These are phyloP conservation scores for Scutellaria barbata DNA, from an alignment of 257 asterid genomes.

Conservation along the genomic window DNA sequence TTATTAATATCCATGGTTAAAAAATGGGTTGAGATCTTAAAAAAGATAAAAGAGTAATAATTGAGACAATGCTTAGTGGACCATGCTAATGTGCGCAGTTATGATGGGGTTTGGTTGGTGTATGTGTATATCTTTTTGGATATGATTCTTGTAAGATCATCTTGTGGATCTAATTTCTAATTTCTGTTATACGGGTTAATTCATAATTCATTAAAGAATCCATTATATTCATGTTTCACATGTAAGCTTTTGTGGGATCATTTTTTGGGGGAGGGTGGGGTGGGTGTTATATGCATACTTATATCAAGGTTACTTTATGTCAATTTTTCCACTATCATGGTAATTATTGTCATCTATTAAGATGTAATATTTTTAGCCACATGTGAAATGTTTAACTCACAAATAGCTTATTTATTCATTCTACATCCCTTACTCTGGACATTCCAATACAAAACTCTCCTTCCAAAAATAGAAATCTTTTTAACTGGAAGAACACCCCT, in stretches of 20 bases:
- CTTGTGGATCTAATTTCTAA: no score
- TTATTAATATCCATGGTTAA: constrained; percentile 11
- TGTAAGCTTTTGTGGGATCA: neutral
- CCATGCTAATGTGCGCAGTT: constrained; percentile 48
- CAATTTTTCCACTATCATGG: constrained; percentile 23
- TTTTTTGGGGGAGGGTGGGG: neutral
- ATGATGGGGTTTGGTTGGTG: constrained; percentile 36
- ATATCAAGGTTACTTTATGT: constrained; percentile 2
- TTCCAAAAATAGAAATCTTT: neutral
- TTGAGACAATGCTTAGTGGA: constrained; percentile 34
- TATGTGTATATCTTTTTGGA: constrained; percentile 6
- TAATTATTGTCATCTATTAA: neutral
- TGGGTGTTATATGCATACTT: neutral
- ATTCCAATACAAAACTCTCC: neutral
- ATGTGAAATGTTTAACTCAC: neutral
- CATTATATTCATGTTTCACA: no score
- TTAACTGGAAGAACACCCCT: neutral
- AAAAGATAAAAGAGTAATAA: neutral
- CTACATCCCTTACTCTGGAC: neutral
- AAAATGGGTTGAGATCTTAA: neutral
- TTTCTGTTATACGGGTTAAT: no score
- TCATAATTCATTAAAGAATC: no score
- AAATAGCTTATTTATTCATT: neutral
- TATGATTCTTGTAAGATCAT: no score
- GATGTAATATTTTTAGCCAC: constrained; percentile 15